Percentiles rank a stretch among this genome's conserved stretches.
Evolutionary conservation across 2,329 filamentous ascomycete species (phyloP).

Genomic region (Fusarium chuoi): DNA sequence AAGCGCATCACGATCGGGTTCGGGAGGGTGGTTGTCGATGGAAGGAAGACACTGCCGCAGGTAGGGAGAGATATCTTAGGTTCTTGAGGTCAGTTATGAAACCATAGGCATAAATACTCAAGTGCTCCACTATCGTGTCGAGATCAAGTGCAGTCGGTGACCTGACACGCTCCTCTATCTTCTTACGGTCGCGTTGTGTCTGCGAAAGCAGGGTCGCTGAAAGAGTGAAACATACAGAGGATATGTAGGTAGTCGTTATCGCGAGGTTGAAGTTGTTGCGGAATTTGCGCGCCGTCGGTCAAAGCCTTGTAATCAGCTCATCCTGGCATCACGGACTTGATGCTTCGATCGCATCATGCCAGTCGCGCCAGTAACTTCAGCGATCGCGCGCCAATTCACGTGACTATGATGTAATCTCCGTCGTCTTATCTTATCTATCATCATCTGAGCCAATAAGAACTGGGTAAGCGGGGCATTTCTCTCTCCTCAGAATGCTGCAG

Average conservation of each 20-base stretch:
- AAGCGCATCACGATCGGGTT: not conserved
- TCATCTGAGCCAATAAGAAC: fast-evolving
- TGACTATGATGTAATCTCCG: not conserved
- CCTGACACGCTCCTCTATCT: not conserved
- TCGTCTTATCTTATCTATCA: fast-evolving
- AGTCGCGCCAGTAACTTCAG: not conserved
- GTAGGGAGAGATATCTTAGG: fast-evolving
- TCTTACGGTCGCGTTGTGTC: not conserved
- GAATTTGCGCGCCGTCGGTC: fast-evolving
- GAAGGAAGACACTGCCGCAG: no score
- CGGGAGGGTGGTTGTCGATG: not conserved
- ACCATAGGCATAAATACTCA: no score
- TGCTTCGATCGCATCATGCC: not conserved
- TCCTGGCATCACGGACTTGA: not conserved
- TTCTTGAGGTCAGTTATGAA: not conserved
- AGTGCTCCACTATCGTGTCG: not conserved
- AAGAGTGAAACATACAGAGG: not conserved
- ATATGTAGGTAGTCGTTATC: no score
- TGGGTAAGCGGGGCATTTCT: fast-evolving
- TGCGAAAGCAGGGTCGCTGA: not conserved
- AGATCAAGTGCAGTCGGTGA: not conserved
- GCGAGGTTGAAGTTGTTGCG: fast-evolving
- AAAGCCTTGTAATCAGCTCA: no score
- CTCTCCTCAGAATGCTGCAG: fast-evolving
- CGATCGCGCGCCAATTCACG: not conserved